Evolutionary conservation across 164 flowering plant genomes (phyloP).

Genomic region (Aristolochia fimbriata): DNA sequence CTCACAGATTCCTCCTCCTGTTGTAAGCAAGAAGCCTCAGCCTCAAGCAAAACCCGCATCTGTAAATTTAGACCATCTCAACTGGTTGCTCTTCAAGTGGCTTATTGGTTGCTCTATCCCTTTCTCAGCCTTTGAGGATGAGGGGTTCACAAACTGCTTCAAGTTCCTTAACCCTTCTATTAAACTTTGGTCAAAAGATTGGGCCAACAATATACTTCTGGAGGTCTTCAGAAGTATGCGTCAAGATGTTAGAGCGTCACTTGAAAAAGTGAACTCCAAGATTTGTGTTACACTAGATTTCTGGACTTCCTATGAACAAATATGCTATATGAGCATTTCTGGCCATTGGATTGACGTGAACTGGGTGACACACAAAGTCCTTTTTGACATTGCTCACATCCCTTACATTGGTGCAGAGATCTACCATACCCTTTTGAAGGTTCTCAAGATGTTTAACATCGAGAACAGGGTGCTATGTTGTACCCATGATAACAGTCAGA

Average conservation of each 20-base stretch:
- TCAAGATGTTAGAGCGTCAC: conserved; percentile 44
- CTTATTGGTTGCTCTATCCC: conserved; percentile 63
- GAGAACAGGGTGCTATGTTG: conserved; percentile 65
- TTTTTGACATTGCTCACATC: conserved; percentile 74
- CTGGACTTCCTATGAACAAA: conserved; percentile 83
- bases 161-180: conserved; percentile 63
- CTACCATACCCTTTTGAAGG: conserved; percentile 45
- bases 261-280: conserved; percentile 64
- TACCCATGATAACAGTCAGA: conserved; percentile 77
- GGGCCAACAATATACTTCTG: conserved; percentile 40
- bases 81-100: conserved; percentile 91
- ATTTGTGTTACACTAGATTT: conserved; percentile 63
- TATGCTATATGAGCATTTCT: conserved; percentile 71
- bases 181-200: conserved; percentile 64
- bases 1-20: conserved; percentile 22
- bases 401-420: conserved; percentile 63
- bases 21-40: conserved; percentile 46
- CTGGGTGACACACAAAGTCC: conserved; percentile 72
- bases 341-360: conserved; percentile 91
- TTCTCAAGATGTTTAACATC: conserved; percentile 59
- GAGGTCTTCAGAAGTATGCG: conserved; percentile 81
- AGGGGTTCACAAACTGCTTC: conserved; percentile 60
- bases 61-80: conserved; percentile 75
- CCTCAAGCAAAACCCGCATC: conserved; percentile 38
- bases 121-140: conserved; percentile 64